A percentile compares a stretch with the other conserved stretches of the same genome.
These are phyloP conservation scores for Hypoxylon sp. DNA, from an alignment of 2,329 filamentous ascomycete species.

Conservation along the genomic window DNA sequence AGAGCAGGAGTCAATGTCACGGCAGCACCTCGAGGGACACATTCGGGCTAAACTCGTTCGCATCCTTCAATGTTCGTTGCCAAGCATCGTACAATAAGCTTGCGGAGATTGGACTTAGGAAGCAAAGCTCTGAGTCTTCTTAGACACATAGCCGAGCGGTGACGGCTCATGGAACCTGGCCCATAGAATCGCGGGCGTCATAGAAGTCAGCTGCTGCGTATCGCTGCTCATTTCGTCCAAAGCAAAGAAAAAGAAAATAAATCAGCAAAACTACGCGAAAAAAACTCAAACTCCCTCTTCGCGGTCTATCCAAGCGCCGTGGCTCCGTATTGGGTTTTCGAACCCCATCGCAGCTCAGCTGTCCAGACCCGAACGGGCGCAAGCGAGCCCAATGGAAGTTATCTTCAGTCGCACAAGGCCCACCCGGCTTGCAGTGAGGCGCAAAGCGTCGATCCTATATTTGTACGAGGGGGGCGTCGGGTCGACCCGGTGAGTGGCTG, in stretches of 20 bases:
- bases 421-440: conserved; percentile 1
- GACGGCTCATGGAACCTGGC: no score
- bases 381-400: conserved; percentile 14
- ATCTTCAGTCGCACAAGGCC: conserved; percentile 10
- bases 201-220: not conserved
- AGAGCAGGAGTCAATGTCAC: no score
- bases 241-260: conserved; percentile 1
- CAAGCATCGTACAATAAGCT: no score
- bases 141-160: no score
- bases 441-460: not conserved
- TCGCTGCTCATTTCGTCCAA: no score
- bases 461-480: not conserved
- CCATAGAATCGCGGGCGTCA: no score
- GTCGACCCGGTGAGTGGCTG: not conserved
- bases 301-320: conserved; percentile 6
- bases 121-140: no score
- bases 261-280: not conserved
- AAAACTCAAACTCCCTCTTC: no score
- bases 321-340: conserved; percentile 5
- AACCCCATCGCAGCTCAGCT: not conserved
- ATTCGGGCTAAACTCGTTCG: no score
- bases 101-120: no score
- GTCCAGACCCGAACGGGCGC: conserved; percentile 3
- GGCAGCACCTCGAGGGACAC: no score
- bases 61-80: no score